phyloP scores from a whole-genome alignment of 1,284 basidiomycete genomes.

The Fomitopsis palustris region DNA sequence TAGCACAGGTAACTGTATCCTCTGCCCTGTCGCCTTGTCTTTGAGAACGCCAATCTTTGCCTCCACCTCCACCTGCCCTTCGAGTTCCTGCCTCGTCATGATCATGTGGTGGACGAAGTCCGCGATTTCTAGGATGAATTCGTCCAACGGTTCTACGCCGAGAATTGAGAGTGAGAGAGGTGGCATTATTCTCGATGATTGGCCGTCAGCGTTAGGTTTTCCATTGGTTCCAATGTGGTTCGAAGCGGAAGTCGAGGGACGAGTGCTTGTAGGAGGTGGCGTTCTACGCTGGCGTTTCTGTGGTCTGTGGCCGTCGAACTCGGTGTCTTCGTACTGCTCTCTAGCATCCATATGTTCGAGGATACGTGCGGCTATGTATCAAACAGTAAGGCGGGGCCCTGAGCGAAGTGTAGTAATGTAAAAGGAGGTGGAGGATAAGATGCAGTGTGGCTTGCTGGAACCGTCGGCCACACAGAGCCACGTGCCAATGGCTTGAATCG shows the following conservation, averaged over 20 bases:
- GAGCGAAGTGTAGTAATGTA: background rate
- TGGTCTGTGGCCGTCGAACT: slow-evolving; percentile 24
- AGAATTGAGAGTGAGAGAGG: slow-evolving; percentile 87
- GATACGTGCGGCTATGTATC: too few relatives aligned
- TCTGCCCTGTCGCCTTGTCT: slow-evolving; percentile 52
- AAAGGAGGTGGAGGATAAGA: background rate
- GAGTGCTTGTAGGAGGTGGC: slow-evolving; percentile 13
- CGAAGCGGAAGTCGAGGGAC: background rate
- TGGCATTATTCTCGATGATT: slow-evolving; percentile 33
- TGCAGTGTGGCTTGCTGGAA: background rate
- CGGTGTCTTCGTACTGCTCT: slow-evolving; percentile 23
- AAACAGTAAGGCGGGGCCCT: background rate
- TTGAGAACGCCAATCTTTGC: slow-evolving; percentile 88
- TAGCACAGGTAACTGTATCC: slow-evolving; percentile 71
- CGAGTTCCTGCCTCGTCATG: slow-evolving; percentile 43
- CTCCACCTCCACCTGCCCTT: slow-evolving; percentile 74
- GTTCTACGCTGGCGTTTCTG: slow-evolving; percentile 30
- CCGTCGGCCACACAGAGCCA: background rate
- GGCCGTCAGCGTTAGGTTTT: slow-evolving; percentile 15
- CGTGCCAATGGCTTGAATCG: background rate
- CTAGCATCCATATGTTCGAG: slow-evolving; percentile 15
- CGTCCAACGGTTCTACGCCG: slow-evolving; percentile 90
- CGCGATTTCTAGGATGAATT: slow-evolving; percentile 88
- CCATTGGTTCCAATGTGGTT: slow-evolving; percentile 14
- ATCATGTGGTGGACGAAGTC: slow-evolving; percentile 85